Evolutionary conservation across 129 eudicot genomes (phyloP).

Genomic region (Rutidosis leptorrhynchoides): DNA sequence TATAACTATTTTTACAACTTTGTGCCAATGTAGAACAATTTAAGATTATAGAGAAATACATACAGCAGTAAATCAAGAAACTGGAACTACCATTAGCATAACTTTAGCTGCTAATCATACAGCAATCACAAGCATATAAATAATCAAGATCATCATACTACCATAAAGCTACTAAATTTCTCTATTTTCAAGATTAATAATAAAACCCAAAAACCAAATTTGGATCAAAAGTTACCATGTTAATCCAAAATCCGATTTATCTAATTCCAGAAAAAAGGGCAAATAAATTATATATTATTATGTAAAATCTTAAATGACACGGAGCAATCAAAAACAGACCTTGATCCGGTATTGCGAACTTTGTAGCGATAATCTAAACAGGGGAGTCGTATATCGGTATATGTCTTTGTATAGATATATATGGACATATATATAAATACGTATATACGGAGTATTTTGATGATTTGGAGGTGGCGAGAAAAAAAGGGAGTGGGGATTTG

Average conservation of each 20-base stretch:
- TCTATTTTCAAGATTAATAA: background rate
- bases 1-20: background rate
- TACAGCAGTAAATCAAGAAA: constrained; percentile 9
- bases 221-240: background rate
- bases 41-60: constrained; percentile 4
- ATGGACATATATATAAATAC: too few relatives aligned
- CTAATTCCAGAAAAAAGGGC: background rate
- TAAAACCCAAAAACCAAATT: background rate
- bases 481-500: constrained; percentile 1
- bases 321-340: background rate
- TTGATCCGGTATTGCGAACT: constrained; percentile 12
- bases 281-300: background rate
- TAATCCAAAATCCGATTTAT: constrained; percentile 3
- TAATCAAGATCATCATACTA: constrained; percentile 16
- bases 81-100: background rate
- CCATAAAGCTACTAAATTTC: background rate
- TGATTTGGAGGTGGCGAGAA: constrained; percentile 8
- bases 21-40: background rate
- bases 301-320: background rate
- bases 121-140: constrained; percentile 1
- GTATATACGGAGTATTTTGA: background rate
- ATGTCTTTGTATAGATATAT: too few relatives aligned
- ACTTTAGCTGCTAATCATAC: constrained; percentile 12
- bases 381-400: background rate
- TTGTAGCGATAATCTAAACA: background rate